A percentile compares a stretch with the other conserved stretches of the same genome.
phyloP scores from a whole-genome alignment of 768 basidiomycete genomes.

The Podaxis sp. region DNA sequence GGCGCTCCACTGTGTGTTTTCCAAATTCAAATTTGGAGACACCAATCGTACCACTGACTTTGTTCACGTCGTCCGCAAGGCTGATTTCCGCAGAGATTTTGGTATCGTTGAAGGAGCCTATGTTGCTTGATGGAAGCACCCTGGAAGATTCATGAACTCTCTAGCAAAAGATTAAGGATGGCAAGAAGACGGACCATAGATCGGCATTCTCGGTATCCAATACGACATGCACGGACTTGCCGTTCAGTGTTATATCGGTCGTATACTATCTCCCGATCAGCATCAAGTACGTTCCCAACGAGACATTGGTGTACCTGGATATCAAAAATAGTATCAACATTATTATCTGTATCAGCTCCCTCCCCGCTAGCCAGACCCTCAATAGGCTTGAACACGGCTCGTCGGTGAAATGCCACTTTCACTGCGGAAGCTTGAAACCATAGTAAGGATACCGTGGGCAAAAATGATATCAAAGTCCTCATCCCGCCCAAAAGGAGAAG shows the following conservation, averaged over 20 bases:
- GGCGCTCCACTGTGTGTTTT: conserved; percentile 25
- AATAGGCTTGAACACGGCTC: background rate
- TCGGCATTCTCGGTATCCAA: conserved; percentile 42
- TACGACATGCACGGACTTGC: conserved; percentile 30
- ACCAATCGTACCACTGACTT: conserved; percentile 33
- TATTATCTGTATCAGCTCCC: background rate
- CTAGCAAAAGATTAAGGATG: background rate
- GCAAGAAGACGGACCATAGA: conserved; percentile 27
- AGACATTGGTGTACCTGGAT: background rate
- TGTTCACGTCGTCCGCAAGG: conserved; percentile 38
- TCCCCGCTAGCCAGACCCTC: background rate
- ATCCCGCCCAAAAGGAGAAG: background rate
- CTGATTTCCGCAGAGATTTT: conserved; percentile 25
- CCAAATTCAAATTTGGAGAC: conserved; percentile 32
- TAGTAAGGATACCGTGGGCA: background rate
- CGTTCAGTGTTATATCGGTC: conserved; percentile 32
- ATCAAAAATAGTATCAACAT: background rate
- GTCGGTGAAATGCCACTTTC: background rate
- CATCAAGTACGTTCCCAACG: background rate
- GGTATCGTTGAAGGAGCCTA: conserved; percentile 34
- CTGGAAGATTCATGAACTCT: conserved; percentile 18
- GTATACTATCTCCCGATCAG: conserved; percentile 23
- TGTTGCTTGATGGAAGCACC: conserved; percentile 33
- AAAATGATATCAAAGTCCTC: background rate
- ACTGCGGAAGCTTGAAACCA: background rate